phyloP scores from a whole-genome alignment of 139 green algal genomes.

The Tetraselmis striata region DNA sequence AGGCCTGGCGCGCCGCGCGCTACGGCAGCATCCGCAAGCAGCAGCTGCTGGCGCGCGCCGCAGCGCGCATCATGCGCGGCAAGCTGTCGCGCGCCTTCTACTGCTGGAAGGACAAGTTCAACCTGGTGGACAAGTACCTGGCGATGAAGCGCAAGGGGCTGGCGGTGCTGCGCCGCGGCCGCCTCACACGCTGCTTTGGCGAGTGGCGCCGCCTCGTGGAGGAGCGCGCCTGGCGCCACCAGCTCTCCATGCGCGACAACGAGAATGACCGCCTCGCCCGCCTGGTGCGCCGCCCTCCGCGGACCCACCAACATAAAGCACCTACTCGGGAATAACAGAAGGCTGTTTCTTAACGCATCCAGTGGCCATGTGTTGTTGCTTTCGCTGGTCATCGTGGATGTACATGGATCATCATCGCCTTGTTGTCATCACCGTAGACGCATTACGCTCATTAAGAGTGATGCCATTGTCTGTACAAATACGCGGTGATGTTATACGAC shows the following conservation, averaged over 20 bases:
- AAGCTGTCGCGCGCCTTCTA: slow-evolving; percentile 45
- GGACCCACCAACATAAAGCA: too few relatives aligned
- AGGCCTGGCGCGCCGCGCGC: slow-evolving; percentile 35
- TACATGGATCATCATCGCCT: too few relatives aligned
- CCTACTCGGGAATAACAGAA: too few relatives aligned
- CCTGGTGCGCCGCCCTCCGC: not conserved
- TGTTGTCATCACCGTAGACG: too few relatives aligned
- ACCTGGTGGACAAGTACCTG: slow-evolving; percentile 43
- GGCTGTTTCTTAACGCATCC: too few relatives aligned
- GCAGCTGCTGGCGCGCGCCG: slow-evolving; percentile 32
- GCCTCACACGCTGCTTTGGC: slow-evolving; percentile 45
- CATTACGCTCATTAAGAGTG: too few relatives aligned
- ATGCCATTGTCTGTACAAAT: too few relatives aligned
- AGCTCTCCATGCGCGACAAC: slow-evolving; percentile 47
- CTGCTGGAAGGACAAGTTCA: slow-evolving; percentile 58
- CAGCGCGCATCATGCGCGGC: slow-evolving; percentile 34
- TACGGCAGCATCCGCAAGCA: slow-evolving; percentile 38
- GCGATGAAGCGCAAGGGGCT: slow-evolving; percentile 53
- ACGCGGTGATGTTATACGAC: too few relatives aligned
- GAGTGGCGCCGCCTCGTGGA: slow-evolving; percentile 44
- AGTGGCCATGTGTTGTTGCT: too few relatives aligned
- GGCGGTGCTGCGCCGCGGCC: slow-evolving; percentile 30
- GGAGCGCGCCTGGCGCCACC: slow-evolving; percentile 65
- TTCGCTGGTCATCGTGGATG: too few relatives aligned
- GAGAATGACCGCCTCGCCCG: not conserved